Percentiles rank a stretch among this genome's conserved stretches.
These are phyloP conservation scores for Ascochyta pisi DNA, from an alignment of 2,329 filamentous ascomycete species.

Conservation along the genomic window DNA sequence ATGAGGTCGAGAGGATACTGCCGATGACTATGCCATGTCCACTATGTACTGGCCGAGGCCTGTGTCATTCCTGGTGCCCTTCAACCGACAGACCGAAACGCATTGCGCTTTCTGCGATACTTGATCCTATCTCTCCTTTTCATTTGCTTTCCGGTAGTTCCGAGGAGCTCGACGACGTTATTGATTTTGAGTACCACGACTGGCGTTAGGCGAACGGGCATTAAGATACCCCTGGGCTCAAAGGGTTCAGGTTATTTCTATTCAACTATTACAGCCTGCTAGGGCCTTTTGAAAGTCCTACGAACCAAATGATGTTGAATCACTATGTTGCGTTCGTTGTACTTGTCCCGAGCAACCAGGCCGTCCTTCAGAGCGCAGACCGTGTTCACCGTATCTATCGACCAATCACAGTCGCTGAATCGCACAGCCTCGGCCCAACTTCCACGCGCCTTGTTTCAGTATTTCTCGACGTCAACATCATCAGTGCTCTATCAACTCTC, in stretches of 20 bases:
- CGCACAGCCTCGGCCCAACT: conserved; percentile 12
- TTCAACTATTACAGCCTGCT: not conserved
- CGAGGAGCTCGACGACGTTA: not conserved
- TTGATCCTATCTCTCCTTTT: not conserved
- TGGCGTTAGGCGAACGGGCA: conserved; percentile 19
- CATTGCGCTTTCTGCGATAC: not conserved
- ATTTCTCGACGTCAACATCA: conserved; percentile 15
- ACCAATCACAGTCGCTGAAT: conserved; percentile 6
- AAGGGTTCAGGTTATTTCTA: conserved; percentile 11
- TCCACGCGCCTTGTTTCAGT: conserved; percentile 9
- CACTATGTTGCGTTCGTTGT: too few species aligned
- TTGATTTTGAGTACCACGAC: conserved; percentile 6
- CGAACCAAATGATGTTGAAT: too few species aligned
- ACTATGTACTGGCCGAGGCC: not conserved
- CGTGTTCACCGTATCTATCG: conserved; percentile 5
- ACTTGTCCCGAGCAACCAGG: too few species aligned
- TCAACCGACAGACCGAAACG: not conserved
- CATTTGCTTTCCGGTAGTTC: not conserved
- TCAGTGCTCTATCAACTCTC: not conserved
- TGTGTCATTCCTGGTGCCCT: conserved; percentile 2
- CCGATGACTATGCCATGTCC: not conserved
- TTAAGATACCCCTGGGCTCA: conserved; percentile 24
- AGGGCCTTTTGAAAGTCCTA: too few species aligned
- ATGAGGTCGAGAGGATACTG: not conserved
- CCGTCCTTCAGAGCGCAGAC: not conserved